Evolutionary conservation across 441 rosid species (phyloP).

Genomic region (Pelargonium australe): DNA sequence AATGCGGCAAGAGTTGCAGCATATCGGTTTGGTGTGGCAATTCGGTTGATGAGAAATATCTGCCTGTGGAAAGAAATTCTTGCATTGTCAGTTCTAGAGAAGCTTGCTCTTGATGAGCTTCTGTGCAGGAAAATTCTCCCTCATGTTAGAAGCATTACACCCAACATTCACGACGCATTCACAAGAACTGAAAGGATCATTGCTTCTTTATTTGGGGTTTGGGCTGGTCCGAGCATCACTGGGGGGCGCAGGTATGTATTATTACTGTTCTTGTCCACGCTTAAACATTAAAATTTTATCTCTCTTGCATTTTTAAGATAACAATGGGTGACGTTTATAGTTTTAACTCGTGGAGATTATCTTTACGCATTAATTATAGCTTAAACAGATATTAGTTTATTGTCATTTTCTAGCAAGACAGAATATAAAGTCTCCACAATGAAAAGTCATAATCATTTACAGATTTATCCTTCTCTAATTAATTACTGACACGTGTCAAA

Average conservation of each 20-base stretch:
- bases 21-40: constrained; percentile 73
- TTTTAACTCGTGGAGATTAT: too few relatives aligned
- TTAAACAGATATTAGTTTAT: too few relatives aligned
- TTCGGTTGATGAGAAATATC: constrained; percentile 82
- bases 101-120: constrained; percentile 78
- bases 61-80: constrained; percentile 87
- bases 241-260: constrained; percentile 45
- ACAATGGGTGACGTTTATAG: too few relatives aligned
- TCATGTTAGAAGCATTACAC: constrained; percentile 67
- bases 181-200: constrained; percentile 75
- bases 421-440: too few relatives aligned
- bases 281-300: too few relatives aligned
- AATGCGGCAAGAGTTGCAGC: constrained; percentile 74
- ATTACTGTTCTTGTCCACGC: too few relatives aligned
- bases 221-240: constrained; percentile 63
- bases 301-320: too few relatives aligned
- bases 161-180: constrained; percentile 81
- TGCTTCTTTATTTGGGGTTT: constrained; percentile 69
- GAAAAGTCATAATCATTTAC: too few relatives aligned
- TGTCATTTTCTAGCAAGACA: too few relatives aligned
- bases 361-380: too few relatives aligned
- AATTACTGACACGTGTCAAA: too few relatives aligned
- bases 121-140: constrained; percentile 71
- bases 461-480: too few relatives aligned
- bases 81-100: constrained; percentile 70